Evolutionary conservation across 2,329 filamentous ascomycete genomes (phyloP).

Genomic region (Botryotinia narcissicola): DNA sequence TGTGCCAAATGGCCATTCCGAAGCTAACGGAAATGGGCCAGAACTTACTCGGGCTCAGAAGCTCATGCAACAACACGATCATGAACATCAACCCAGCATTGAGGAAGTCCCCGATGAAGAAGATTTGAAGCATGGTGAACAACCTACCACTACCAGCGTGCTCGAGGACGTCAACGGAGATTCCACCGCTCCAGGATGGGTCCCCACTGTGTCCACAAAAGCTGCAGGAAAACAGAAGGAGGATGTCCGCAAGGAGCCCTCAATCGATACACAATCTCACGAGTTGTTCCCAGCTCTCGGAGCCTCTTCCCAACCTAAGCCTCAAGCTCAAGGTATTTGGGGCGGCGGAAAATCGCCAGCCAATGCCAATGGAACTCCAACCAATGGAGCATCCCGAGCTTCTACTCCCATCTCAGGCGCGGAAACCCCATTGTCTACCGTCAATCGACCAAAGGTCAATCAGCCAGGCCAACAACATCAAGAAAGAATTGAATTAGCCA

Average conservation of each 20-base stretch:
- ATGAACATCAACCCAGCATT: constrained; percentile 60
- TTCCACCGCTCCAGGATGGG: constrained; percentile 48
- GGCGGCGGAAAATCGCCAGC: constrained; percentile 61
- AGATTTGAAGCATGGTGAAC: constrained; percentile 60
- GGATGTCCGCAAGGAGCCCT: constrained; percentile 42
- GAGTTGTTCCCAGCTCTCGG: constrained; percentile 94
- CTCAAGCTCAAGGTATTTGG: constrained; percentile 71
- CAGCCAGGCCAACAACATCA: constrained; percentile 54
- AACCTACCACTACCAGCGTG: constrained; percentile 44
- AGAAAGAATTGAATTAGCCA: constrained; percentile 48
- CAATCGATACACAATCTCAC: constrained; percentile 79
- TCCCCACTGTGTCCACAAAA: constrained; percentile 56
- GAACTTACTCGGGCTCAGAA: constrained; percentile 46
- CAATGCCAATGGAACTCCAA: constrained; percentile 54
- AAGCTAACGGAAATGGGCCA: constrained; percentile 26
- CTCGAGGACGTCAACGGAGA: constrained; percentile 41
- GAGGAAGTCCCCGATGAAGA: constrained; percentile 84
- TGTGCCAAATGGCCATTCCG: constrained; percentile 25
- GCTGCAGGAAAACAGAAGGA: constrained; percentile 67
- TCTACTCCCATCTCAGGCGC: constrained; percentile 63
- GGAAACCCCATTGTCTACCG: constrained; percentile 41
- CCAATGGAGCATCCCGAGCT: constrained; percentile 43
- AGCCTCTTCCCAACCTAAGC: constrained; percentile 57
- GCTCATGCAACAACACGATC: constrained; percentile 62
- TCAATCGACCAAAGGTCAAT: constrained; percentile 54